These are phyloP conservation scores for Diplotaxis tenuifolia DNA, from an alignment of 345 rosid species.

Conservation along the genomic window DNA sequence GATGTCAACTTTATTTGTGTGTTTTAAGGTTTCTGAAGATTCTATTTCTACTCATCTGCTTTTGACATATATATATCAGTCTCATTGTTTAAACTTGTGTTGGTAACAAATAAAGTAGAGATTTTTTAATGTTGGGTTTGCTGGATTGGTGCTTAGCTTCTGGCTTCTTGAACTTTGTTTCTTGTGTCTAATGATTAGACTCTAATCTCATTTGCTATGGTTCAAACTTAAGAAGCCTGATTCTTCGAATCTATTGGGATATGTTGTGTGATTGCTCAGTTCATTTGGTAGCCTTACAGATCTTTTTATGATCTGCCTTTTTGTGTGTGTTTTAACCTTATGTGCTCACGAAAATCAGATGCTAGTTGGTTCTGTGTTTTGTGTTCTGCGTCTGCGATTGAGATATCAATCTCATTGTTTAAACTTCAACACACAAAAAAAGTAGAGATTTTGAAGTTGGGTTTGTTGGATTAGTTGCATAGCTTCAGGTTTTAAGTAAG, in stretches of 20 bases:
- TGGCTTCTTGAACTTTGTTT: not conserved
- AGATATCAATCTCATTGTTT: not conserved
- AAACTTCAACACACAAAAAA: not conserved
- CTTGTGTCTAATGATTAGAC: no score
- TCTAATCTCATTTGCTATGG: not conserved
- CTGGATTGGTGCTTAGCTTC: not conserved
- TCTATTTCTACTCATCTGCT: no score
- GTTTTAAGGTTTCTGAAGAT: no score
- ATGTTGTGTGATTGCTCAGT: not conserved
- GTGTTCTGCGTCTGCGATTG: not conserved
- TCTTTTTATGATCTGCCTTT: not conserved
- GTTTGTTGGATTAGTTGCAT: not conserved
- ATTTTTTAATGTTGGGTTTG: not conserved
- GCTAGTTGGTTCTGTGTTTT: slow-evolving; percentile 1
- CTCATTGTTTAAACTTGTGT: not conserved
- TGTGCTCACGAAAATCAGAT: not conserved
- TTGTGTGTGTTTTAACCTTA: not conserved
- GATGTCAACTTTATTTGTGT: not conserved
- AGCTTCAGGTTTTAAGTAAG: not conserved
- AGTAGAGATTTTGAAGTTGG: not conserved
- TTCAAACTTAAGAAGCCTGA: no score
- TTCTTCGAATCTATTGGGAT: not conserved
- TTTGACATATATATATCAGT: not conserved
- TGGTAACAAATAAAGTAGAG: not conserved
- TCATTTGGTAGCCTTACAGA: not conserved